Evolutionary conservation across 2,329 filamentous ascomycete species (phyloP), one percentile per base, ranked within the genome.

Genomic region (Trichoderma koningiopsis): DNA sequence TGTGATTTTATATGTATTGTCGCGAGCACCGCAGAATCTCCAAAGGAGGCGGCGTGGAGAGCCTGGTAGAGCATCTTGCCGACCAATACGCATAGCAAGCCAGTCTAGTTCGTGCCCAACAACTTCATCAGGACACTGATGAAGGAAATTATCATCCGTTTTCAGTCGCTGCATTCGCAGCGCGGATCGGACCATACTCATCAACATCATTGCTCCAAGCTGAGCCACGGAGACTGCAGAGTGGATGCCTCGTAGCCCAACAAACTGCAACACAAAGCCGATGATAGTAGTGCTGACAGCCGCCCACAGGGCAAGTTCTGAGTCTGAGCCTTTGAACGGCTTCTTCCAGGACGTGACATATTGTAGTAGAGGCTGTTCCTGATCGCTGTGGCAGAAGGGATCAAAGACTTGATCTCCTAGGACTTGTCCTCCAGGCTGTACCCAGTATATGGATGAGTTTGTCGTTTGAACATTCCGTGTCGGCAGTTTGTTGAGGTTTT

Each of bases 181-280:
- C 6, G 27, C n/a, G 0, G 61, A 49, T 7, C 61, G 61, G 2
- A 7, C 11, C 4, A 27, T 4, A 2, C 61, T 64, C 61, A 64
- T 55, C 10, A 43, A 10, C 5, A 64, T 11, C 5, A 4, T 64
- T 10, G 27, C 33, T 22, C 22, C 61, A 29, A 64, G 61, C 1
- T 64, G 61, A 1, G 27, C 16, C 0, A 64, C 22, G 16, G 61
- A 43, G 4, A 64, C 11, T 1, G 52, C 13, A 3, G 61, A 64
- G 27, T 64, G 61, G 0, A 64, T 40, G 1, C 22, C 61, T 1
- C 61, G 49, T 16, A 64, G 3, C 1, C 61, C 61, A 4, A 64
- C 61, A 11, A 64, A 64, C 13, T 64, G 61, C 4, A 64, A 3
- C 2, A 40, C 61, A 11, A 64, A 64, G 33, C 61, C 61, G 3